Percentiles rank a stretch among this genome's conserved stretches.
These are phyloP conservation scores for Hirsutella thompsonii DNA, from an alignment of 2,329 filamentous ascomycete genomes.

Conservation along the genomic window DNA sequence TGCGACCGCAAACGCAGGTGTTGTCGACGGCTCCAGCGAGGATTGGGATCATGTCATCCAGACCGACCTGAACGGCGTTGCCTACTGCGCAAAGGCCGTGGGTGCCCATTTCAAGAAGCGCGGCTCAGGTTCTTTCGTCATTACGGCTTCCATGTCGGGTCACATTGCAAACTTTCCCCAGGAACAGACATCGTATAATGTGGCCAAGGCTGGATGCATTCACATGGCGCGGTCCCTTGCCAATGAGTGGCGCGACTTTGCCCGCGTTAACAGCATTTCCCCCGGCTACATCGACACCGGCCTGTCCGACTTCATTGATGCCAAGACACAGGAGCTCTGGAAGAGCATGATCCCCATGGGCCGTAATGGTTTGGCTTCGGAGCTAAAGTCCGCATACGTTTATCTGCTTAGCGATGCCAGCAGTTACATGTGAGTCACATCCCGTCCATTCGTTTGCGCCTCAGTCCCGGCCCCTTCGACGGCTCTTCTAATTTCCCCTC, in stretches of 20 bases:
- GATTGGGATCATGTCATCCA: conserved; percentile 52
- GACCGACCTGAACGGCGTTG: conserved; percentile 55
- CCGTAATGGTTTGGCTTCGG: conserved; percentile 52
- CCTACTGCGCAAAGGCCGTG: conserved; percentile 52
- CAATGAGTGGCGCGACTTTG: conserved; percentile 57
- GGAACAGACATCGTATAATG: conserved; percentile 54
- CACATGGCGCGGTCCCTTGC: conserved; percentile 34
- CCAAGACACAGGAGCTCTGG: conserved; percentile 60
- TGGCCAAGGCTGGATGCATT: conserved; percentile 44
- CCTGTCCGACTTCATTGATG: conserved; percentile 51
- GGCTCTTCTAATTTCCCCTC: no score
- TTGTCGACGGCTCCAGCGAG: conserved; percentile 54
- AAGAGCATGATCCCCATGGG: conserved; percentile 63
- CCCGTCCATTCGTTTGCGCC: no score
- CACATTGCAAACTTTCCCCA: conserved; percentile 61
- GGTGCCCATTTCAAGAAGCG: conserved; percentile 52
- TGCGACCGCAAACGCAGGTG: conserved; percentile 53
- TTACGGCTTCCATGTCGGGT: conserved; percentile 57
- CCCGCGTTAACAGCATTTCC: conserved; percentile 51
- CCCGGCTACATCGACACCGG: conserved; percentile 59
- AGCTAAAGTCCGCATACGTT: conserved; percentile 67
- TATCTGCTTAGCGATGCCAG: conserved; percentile 66
- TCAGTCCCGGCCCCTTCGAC: no score
- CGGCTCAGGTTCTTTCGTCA: conserved; percentile 52
- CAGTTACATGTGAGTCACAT: conserved; percentile 41